Evolutionary conservation across 2,329 filamentous ascomycete species (phyloP), one percentile per base, ranked within the genome.

Genomic region (Penicillium sp.): DNA sequence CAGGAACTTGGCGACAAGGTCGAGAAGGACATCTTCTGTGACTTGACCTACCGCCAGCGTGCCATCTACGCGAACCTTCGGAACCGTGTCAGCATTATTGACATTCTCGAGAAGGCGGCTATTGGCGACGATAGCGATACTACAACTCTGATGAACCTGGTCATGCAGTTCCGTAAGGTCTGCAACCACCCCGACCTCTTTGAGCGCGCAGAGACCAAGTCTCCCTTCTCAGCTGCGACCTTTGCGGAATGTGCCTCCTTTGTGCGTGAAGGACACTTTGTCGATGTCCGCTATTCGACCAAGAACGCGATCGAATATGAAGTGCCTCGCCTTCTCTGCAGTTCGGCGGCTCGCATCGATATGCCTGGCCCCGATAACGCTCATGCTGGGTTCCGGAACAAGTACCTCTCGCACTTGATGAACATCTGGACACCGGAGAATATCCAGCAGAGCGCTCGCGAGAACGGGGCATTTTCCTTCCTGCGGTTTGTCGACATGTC

Each of bases 121-220:
- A 81, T 93, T 60, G 93, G 93, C 31, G 91, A 96, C 62, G 93
- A 97, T 43, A 86, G 92, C 62, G 93, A 97, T 66, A 95, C 89
- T 31, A 91, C 92, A 35, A 97, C 92, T 1, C 74, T 98, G 63
- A 97, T 98, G 93, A 98, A 98, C 71, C 78, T 98, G 57, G 93
- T 98, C 56, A 98, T 98, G 93, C 93, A 98, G 73, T 98, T 98
- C 81, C 84, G 93, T 62, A 98, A 98, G 74, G 93, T 98, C 49
- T 98, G 93, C 76, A 98, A 98, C 66, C 93, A 98, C 67, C 93
- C 93, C 0, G 93, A 98, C 72, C 74, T 98, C 29, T 98, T 98
- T 61, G 91, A 98, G 71, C 86, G 93, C 40, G 91, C 92, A 8
- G 92, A 97, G 53, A 95, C 89, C 7, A 86, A 82, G 23, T 95